A percentile compares a stretch with the other conserved stretches of the same genome.
These are phyloP conservation scores for Hordeum vulgare DNA, from an alignment of 176 grass and related monocot species.

Conservation along the genomic window DNA sequence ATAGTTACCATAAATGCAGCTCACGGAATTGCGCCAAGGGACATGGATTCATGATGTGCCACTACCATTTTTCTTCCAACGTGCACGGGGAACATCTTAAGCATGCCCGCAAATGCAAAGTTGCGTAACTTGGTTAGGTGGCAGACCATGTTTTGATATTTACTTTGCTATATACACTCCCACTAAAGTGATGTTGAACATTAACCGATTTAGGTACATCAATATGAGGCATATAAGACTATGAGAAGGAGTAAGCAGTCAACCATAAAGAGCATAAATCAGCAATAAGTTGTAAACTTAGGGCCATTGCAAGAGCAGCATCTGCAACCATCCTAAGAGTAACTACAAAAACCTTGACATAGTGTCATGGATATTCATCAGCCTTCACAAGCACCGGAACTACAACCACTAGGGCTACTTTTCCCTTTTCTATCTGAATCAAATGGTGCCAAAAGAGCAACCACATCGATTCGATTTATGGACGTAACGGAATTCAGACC, in stretches of 20 bases:
- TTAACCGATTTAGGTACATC: not conserved
- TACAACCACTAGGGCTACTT: not conserved
- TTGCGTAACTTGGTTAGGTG: too few relatives aligned
- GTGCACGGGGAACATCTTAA: not conserved
- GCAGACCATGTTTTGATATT: too few relatives aligned
- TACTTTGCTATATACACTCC: too few relatives aligned
- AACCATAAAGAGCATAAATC: not conserved
- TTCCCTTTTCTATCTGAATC: not conserved
- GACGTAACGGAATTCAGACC: not conserved
- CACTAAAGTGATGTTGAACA: too few relatives aligned
- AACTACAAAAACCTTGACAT: not conserved
- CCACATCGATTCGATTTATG: not conserved
- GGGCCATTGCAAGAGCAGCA: not conserved
- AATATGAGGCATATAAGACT: not conserved
- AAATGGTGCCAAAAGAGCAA: not conserved
- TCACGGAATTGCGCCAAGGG: not conserved
- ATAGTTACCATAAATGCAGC: not conserved
- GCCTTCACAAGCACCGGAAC: not conserved
- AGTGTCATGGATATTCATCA: not conserved
- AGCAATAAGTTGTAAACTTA: not conserved
- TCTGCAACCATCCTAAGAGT: not conserved
- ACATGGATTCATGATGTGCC: not conserved
- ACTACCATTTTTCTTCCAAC: not conserved
- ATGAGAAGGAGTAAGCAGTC: not conserved
- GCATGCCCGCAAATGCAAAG: too few relatives aligned